These are phyloP conservation scores for Melampsora allii-populina DNA, from an alignment of 1,284 basidiomycete species.

Conservation along the genomic window DNA sequence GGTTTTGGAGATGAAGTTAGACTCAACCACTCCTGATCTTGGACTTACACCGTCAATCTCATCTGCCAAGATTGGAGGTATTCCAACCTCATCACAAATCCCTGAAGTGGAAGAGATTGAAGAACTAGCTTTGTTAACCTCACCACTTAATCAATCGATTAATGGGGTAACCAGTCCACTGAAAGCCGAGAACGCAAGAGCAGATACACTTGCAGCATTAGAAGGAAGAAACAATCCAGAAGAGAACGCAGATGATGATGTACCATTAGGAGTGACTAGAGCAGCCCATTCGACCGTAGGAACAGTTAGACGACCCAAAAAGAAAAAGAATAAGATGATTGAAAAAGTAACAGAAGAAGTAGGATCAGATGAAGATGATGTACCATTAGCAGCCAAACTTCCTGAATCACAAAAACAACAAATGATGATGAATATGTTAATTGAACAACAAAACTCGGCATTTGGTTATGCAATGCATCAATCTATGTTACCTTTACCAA, in stretches of 20 bases:
- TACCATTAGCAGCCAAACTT: neutral
- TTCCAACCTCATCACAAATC: neutral
- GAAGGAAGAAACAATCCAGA: constrained; percentile 30
- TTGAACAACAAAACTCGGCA: neutral
- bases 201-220: constrained; percentile 33
- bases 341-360: neutral
- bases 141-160: neutral
- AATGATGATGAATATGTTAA: constrained; percentile 6
- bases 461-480: neutral
- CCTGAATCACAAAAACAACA: neutral
- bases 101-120: neutral
- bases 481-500: neutral
- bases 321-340: constrained; percentile 12
- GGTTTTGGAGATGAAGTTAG: neutral
- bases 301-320: constrained; percentile 6
- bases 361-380: constrained; percentile 4
- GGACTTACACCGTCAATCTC: neutral
- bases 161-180: neutral
- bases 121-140: neutral
- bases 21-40: neutral
- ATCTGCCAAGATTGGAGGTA: neutral
- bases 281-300: constrained; percentile 17
- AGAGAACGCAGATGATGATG: constrained; percentile 34
- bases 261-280: constrained; percentile 36
- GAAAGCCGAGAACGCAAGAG: constrained; percentile 11